Percentiles rank a stretch among this genome's conserved stretches.
Conservation (phyloP, 2,329 filamentous ascomycete species). For the Fusarium sp. region DNA sequence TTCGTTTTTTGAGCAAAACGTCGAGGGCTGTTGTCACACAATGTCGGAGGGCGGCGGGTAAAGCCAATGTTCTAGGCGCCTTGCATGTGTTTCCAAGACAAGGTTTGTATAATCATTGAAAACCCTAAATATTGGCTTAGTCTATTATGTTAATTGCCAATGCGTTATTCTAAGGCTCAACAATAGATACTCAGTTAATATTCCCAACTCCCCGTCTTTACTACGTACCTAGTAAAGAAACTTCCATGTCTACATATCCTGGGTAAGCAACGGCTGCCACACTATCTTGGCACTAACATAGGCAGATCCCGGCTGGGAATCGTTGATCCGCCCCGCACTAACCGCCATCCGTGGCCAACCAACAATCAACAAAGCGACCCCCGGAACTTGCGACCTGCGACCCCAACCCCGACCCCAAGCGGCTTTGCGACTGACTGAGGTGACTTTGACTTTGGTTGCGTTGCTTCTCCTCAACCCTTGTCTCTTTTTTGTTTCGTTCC, state of each 20-base stretch:
- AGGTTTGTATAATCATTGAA: not conserved
- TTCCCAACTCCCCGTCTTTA: not conserved
- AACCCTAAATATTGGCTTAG: no score
- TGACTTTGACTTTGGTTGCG: slow-evolving; percentile 26
- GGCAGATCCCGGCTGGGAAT: slow-evolving; percentile 43
- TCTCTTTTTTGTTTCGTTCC: slow-evolving; percentile 18
- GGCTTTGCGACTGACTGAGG: slow-evolving; percentile 28
- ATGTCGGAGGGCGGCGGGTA: not conserved
- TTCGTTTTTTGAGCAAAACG: not conserved
- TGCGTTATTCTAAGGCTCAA: no score
- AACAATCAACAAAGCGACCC: slow-evolving; percentile 34
- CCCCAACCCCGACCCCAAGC: slow-evolving; percentile 24
- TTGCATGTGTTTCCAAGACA: not conserved
- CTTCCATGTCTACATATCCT: no score
- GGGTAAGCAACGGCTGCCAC: not conserved
- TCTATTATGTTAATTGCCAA: no score
- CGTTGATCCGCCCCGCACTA: slow-evolving; percentile 48
- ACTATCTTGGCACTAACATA: slow-evolving; percentile 8
- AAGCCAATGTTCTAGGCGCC: not conserved
- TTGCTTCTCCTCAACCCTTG: slow-evolving; percentile 40
- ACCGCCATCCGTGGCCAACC: slow-evolving; percentile 17
- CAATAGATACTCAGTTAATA: no score
- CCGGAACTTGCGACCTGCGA: slow-evolving; percentile 34
- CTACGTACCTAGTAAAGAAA: no score
- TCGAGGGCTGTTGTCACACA: slow-evolving; percentile 1